These are phyloP conservation scores for Clavispora asparagi DNA, from an alignment of 805 yeast genomes.

Conservation along the genomic window DNA sequence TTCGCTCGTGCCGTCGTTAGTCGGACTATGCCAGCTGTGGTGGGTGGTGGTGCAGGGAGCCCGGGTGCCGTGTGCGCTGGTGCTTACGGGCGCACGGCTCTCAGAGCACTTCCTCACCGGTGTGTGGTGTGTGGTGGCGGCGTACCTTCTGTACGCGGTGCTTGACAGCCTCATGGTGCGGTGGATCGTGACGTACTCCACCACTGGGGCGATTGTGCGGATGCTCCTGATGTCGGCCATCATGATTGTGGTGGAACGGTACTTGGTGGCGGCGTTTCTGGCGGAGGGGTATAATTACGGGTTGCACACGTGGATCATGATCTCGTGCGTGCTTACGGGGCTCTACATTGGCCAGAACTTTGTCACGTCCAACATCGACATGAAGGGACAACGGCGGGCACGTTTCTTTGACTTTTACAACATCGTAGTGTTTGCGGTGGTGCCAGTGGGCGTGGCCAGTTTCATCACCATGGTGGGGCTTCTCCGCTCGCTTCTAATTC, in stretches of 20 bases:
- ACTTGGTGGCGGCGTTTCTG: conserved; percentile 55
- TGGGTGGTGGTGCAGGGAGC: conserved; percentile 23
- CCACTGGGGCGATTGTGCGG: conserved; percentile 82
- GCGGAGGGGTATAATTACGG: conserved; percentile 70
- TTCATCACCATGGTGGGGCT: conserved; percentile 87
- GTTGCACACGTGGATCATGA: conserved; percentile 85
- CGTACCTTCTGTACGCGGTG: conserved; percentile 76
- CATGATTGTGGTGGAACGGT: conserved; percentile 63
- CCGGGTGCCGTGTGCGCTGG: conserved; percentile 15
- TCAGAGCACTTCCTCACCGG: conserved; percentile 80
- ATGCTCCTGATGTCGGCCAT: conserved; percentile 79
- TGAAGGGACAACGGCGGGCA: conserved; percentile 41
- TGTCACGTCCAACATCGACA: conserved; percentile 69
- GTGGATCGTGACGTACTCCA: conserved; percentile 89
- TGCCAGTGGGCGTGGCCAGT: conserved; percentile 95
- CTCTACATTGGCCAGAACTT: conserved; percentile 83
- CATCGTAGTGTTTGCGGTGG: conserved; percentile 92
- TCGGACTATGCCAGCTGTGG: conserved; percentile 48
- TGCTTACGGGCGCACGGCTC: conserved; percentile 55
- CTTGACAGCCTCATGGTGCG: conserved; percentile 87
- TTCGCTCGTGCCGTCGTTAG: conserved; percentile 62
- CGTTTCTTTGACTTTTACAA: conserved; percentile 83
- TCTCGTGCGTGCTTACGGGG: conserved; percentile 77
- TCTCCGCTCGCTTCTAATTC: conserved; percentile 66
- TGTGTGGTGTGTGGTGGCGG: conserved; percentile 89